Base-by-base conservation (phyloP, 192 early-diverging fungal species). In the Umbelopsis vinacea region DNA sequence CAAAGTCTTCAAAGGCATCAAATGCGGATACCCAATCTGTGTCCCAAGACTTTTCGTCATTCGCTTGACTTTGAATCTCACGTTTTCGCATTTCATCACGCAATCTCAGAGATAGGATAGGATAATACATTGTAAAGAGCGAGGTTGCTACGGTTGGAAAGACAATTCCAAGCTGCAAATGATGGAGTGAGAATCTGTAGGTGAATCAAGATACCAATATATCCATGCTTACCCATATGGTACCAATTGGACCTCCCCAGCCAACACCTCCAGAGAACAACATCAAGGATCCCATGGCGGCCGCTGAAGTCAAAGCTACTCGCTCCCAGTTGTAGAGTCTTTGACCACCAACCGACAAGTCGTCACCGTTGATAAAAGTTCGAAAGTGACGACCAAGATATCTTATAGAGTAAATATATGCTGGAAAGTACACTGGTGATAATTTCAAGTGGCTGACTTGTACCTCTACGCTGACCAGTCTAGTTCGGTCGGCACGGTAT, bases 281-380 rank as follows among this genome's bases (percentile, higher is more conserved):
- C 73, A 81, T 81, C 1, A 77, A 29, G 19, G 68, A 46, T 11
- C 71, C 73, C 72, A 77, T 70, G 24, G 69, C 79, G 23, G 76
- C 54, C 7, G 85, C 83, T 33, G 85, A 77, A 0, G 68, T 76
- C 6, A 79, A 68, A 37, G 81, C 82, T 15, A 87, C 76, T 6
- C 83, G 67, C 26, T 83, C 70, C 85, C 85, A 87, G 19, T 84
- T 81, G 55, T 87, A 87, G 2, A 83, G 74, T 14, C 82, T 67
- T 2, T 81, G 33, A 37, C 85, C 85, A 11, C 85, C 83, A 6
- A 81, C 75, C 6, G 70, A 48, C 17, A 78, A 24, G 73, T 87
- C 83, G 47, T 83, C 54, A 3, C 81, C 85, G 52, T 87, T 82
- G n/a, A 87, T 72, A 75, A 87, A 84, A 0, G 85, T 87, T n/a